Evolutionary conservation across 352 stramenopile genomes (phyloP).

Genomic region (Pythium brassicae): DNA sequence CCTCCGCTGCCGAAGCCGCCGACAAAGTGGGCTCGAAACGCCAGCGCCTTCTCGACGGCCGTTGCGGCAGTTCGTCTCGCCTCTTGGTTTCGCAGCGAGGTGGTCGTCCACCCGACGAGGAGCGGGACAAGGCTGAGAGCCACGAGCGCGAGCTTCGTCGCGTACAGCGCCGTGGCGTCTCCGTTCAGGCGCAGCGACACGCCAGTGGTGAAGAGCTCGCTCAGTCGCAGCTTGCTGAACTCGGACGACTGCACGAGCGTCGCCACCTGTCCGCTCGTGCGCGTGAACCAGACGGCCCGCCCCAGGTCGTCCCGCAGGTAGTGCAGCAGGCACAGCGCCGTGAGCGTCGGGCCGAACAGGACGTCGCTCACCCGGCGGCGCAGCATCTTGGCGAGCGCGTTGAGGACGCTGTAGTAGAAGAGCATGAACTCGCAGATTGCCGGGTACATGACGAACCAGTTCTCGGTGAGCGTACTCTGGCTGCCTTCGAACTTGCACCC

Average conservation of each 20-base stretch:
- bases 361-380: conserved; percentile 16
- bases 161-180: conserved; percentile 7
- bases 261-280: background rate
- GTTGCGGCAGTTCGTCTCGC: background rate
- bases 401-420: conserved; percentile 23
- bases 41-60: conserved; percentile 10
- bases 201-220: conserved; percentile 5
- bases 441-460: conserved; percentile 27
- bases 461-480: conserved; percentile 10
- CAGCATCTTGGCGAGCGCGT: conserved; percentile 17
- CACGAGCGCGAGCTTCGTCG: conserved; percentile 9
- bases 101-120: conserved; percentile 7
- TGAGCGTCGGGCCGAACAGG: conserved; percentile 19
- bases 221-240: conserved; percentile 7
- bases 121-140: conserved; percentile 10
- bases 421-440: conserved; percentile 18
- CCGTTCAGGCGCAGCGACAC: conserved; percentile 12
- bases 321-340: conserved; percentile 18
- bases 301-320: conserved; percentile 12
- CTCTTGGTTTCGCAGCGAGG: conserved; percentile 2
- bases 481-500: conserved; percentile 17
- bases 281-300: conserved; percentile 3
- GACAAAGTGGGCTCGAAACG: conserved; percentile 10
- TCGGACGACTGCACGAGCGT: conserved; percentile 8
- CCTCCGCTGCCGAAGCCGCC: conserved; percentile 7